Evolutionary conservation across 352 stramenopile species (phyloP), one percentile per base, ranked within the genome.

Genomic region (Sclerospora graminicola): DNA sequence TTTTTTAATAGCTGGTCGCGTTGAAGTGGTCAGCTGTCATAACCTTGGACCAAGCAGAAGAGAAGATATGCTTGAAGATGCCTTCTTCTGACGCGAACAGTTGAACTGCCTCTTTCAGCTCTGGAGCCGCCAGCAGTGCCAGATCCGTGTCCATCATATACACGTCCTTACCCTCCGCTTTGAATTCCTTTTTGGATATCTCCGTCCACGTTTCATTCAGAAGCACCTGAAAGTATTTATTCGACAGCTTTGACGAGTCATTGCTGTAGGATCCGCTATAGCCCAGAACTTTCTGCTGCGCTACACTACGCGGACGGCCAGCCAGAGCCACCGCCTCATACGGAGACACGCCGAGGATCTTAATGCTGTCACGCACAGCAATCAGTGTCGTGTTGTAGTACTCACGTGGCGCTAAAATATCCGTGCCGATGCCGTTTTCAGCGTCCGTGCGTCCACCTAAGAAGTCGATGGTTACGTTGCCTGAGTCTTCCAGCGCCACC

Each of bases 291-390:
- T 94, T 82, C 2, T 81, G 83, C 63, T 98, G 89, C 57, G 80
- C 96, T 2, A 70, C 61, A 96, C 76, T 44, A 77, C 82, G 69
- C 88, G 89, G 29, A 69, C 94, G 53, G 32, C 89, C 92, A 27
- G 87, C 62, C 1, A 98, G 64, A 16, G 90, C 89, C n/a, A 98
- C 94, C 42, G 95, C 96, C 54, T 97, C 91, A 23, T 75, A 53
- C 50, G 94, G 81, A 30, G 72, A 76, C 32, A 96, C 94, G 20
- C 89, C 84, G 78, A 97, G 83, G 41, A 92, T 74, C 39, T 86
- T 80, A 57, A 98, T 97, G 34, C 96, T 81, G 51, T 96, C 84
- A 23, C 89, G 72, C 38, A 98, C 66, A 48, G 95, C 84, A 19
- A 66, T 62, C 47, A 78, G 71, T 0, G 76, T 89, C 18, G 53